Evolutionary conservation across 768 basidiomycete species (phyloP), one percentile per base, ranked within the genome.

Genomic region (Suillus luteus): DNA sequence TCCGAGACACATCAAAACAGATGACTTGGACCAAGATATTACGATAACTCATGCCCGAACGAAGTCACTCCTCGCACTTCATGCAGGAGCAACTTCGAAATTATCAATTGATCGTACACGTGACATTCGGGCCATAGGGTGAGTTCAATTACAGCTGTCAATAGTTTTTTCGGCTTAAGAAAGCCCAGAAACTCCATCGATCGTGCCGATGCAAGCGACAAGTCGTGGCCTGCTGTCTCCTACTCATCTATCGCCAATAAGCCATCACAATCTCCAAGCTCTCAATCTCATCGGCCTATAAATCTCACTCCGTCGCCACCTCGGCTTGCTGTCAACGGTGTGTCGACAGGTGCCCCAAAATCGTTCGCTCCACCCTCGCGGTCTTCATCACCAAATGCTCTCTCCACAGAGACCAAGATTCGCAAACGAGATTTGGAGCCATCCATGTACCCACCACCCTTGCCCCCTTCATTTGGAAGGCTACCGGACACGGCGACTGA

Each of bases 271-370:
- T 49, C 61, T 37, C 44, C 61, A 44, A 24, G 40, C 24, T 27
- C 10, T 3, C 57, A 19, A 31, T 58, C 57, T 31, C 57, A 54
- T 54, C 71, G 64, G 44, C 60, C 55, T 51, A 63, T 67, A 68
- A 72, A 68, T 65, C 66, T 55, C n/a, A 77, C 79, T 24, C 83
- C 81, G 27, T 82, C 83, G n/a, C 86, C 85, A 33, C 89, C 91
- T 17, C 81, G 77, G 41, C 76, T 91, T 43, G 84, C 90, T 11
- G 74, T 91, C 64, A 91, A 91, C 70, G 91, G 90, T 35, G 77
- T 90, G 44, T 83, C 88, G 12, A 85, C 86, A 17, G 79, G 84
- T 61, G 81, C 85, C 51, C 88, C 89, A 14, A 81, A 79, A 62
- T 81, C 78, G 70, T 70, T 86, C 72, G 63, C 69, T 59, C 54